Conservation (phyloP, 2,329 filamentous ascomycete genomes). For the Chaetomium sp. region DNA sequence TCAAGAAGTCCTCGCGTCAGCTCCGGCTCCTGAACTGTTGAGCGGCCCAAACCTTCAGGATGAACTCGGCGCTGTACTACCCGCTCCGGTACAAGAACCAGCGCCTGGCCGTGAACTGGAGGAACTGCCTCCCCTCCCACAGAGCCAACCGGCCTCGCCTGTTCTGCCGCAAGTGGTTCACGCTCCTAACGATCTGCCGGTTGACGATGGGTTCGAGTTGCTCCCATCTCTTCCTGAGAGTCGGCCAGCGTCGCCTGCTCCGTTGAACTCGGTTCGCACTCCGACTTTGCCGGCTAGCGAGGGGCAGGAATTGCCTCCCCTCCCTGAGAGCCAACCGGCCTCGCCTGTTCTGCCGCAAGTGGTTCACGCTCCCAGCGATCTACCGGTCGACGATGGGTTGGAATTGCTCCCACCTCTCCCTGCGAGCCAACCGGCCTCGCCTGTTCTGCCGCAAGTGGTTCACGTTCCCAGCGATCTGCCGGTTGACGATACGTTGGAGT, state of each 20-base stretch:
- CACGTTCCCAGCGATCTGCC: not conserved
- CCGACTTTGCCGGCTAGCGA: too few species aligned
- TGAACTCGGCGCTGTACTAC: not conserved
- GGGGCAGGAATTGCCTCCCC: not conserved
- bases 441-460: not conserved
- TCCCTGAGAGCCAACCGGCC: conserved; percentile 14
- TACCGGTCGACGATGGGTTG: conserved; percentile 4
- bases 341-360: conserved; percentile 6
- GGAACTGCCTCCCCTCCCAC: not conserved
- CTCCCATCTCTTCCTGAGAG: conserved; percentile 11
- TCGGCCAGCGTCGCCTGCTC: too few species aligned
- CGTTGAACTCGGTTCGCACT: too few species aligned
- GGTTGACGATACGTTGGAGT: conserved; percentile 9
- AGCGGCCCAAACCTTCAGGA: not conserved
- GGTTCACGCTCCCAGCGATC: not conserved
- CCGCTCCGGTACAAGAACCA: not conserved
- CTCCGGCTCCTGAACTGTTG: not conserved
- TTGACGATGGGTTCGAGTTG: conserved; percentile 10
- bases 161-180: not conserved
- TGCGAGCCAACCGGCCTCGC: conserved; percentile 11
- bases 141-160: conserved; percentile 17
- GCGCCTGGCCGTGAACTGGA: not conserved
- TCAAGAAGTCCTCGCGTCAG: not conserved
- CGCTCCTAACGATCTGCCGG: not conserved
- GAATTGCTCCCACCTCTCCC: conserved; percentile 13